A percentile compares a stretch with the other conserved stretches of the same genome.
These are phyloP conservation scores for Bipolaris oryzae DNA, from an alignment of 2,329 filamentous ascomycete genomes.

Conservation along the genomic window DNA sequence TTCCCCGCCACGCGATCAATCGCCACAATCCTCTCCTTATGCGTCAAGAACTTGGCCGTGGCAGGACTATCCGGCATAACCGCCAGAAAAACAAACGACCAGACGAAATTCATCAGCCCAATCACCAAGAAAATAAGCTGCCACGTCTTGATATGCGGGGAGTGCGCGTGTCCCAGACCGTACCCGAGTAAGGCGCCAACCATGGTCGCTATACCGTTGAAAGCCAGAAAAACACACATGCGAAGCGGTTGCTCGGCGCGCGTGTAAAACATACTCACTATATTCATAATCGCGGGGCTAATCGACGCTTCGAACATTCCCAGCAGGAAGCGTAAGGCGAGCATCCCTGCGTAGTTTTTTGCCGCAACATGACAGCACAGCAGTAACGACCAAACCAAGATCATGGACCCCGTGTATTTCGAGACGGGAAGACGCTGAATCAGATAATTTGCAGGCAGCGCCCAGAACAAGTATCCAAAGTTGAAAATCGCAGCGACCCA, in stretches of 20 bases:
- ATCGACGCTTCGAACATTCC: slow-evolving; percentile 49
- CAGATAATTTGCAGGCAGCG: slow-evolving; percentile 48
- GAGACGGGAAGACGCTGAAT: slow-evolving; percentile 47
- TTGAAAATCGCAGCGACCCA: slow-evolving; percentile 54
- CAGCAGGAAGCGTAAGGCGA: slow-evolving; percentile 43
- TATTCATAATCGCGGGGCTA: slow-evolving; percentile 47
- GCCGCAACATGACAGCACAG: slow-evolving; percentile 51
- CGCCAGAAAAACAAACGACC: slow-evolving; percentile 45
- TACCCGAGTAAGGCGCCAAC: slow-evolving; percentile 46
- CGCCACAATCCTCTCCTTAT: slow-evolving; percentile 49
- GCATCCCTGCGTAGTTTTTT: slow-evolving; percentile 46
- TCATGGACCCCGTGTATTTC: slow-evolving; percentile 48
- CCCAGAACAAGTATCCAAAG: slow-evolving; percentile 54
- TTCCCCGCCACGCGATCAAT: slow-evolving; percentile 50
- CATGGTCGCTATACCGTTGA: slow-evolving; percentile 50
- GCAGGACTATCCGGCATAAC: slow-evolving; percentile 48
- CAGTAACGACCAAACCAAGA: slow-evolving; percentile 54
- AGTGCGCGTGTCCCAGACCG: slow-evolving; percentile 42
- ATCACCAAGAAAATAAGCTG: slow-evolving; percentile 49
- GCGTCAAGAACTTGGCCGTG: slow-evolving; percentile 45
- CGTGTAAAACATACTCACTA: slow-evolving; percentile 48
- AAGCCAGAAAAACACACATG: slow-evolving; percentile 53
- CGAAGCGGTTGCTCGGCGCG: slow-evolving; percentile 50
- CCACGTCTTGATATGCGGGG: slow-evolving; percentile 37
- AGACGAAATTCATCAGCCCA: slow-evolving; percentile 46